Base-by-base conservation (phyloP, 2,329 filamentous ascomycete genomes). In the Zelopaecilomyces penicillatus region DNA sequence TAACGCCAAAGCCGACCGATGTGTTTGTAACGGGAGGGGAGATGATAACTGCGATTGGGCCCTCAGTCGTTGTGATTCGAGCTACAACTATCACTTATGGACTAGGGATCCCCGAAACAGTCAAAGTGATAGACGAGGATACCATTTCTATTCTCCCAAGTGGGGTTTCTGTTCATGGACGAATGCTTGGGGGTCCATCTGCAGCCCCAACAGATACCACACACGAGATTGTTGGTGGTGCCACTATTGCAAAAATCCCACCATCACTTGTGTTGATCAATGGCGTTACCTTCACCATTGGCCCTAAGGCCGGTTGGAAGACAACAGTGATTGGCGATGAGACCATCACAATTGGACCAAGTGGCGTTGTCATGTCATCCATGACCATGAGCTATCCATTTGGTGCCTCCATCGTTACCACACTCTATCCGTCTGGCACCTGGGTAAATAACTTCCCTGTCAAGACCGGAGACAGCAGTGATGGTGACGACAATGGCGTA, bases 251-350 rank as follows among this genome's bases (percentile, higher is more conserved):
- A 11, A 66, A 71, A 52, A 52, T 76, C 6, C 69, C 67, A n/a
- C 58, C 69, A 1, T 71, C 67, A 3, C 60, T 69, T 9, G 67
- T 74, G 1, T 66, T 80, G 29, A 63, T 83, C 40, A 62, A 65
- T 32, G 70, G 70, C 31, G 61, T 61, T 3, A 76, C 71, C 0
- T 78, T 76, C 52, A 74, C 69, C 2, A 59, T 80, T 40, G 75
- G 74, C 0, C 64, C 70, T 0, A 65, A 64, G 8, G 62, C 64
- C 3, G 57, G 57, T n/a, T 56, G 56, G 8, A 69, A 61, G 1
- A 77, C 69, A 0, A 71, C 69, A 1, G 62, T 71, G 1, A 60
- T 76, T 4, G 66, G 64, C n/a, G 67, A 67, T 5, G 61, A 75
- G 52, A 73, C 65, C 1, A 57, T 78, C 30, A 74, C 67, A 0